phyloP scores from a whole-genome alignment of 2,329 filamentous ascomycete genomes.

The Phyllachora maydis region DNA sequence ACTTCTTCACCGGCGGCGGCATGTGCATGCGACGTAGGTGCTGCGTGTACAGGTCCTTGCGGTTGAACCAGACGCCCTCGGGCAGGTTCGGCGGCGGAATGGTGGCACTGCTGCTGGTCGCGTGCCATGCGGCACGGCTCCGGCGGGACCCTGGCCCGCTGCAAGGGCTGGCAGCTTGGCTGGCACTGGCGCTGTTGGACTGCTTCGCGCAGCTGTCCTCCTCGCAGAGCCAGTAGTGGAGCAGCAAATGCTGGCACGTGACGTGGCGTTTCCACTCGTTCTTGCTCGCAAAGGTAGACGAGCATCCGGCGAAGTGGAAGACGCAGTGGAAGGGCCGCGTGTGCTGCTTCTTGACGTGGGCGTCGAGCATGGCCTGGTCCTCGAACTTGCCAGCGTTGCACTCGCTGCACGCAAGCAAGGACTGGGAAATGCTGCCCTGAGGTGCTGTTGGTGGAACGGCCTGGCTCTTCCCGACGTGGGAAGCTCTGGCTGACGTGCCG shows the following conservation, averaged over 20 bases:
- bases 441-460: constrained; percentile 1
- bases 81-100: constrained; percentile 11
- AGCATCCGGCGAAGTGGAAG: constrained; percentile 60
- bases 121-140: constrained; percentile 1
- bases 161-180: constrained; percentile 5
- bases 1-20: constrained; percentile 19
- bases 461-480: constrained; percentile 3
- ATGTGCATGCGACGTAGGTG: constrained; percentile 76
- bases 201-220: constrained; percentile 30
- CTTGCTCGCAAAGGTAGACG: constrained; percentile 53
- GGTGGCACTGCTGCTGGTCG: constrained; percentile 2
- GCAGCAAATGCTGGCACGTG: constrained; percentile 55
- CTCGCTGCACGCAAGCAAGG: constrained; percentile 16
- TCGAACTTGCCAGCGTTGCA: constrained; percentile 19
- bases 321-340: constrained; percentile 53
- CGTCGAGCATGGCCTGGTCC: constrained; percentile 20
- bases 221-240: constrained; percentile 58
- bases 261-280: constrained; percentile 95
- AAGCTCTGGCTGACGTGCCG: too few relatives aligned
- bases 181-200: constrained; percentile 5
- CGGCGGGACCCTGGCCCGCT: constrained; percentile 1
- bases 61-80: constrained; percentile 56
- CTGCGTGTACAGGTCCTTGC: constrained; percentile 81
- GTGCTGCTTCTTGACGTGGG: constrained; percentile 30
- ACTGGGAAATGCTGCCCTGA: too few relatives aligned